These are phyloP conservation scores for Lachancea waltii DNA, from an alignment of 805 yeast genomes.

Conservation along the genomic window DNA sequence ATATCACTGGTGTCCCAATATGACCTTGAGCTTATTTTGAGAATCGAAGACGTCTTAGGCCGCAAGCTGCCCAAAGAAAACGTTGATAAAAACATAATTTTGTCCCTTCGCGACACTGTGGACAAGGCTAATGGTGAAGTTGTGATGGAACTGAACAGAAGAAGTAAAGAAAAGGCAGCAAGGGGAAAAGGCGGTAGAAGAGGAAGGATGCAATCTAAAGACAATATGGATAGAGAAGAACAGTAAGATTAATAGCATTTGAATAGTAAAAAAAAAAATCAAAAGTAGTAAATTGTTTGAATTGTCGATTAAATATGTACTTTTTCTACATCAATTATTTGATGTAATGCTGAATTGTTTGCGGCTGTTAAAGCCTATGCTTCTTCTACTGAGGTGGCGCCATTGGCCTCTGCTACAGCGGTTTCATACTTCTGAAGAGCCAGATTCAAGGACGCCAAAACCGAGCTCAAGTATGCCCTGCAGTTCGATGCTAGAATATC, in stretches of 20 bases:
- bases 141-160: constrained; percentile 61
- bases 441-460: constrained; percentile 38
- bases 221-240: constrained; percentile 44
- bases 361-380: neutral
- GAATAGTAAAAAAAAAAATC: too few relatives aligned
- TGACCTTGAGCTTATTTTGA: constrained; percentile 78
- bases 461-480: constrained; percentile 37
- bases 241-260: constrained; percentile 17
- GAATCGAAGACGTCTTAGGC: constrained; percentile 83
- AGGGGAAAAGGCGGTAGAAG: constrained; percentile 37
- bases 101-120: constrained; percentile 75
- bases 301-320: neutral
- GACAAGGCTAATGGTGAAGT: constrained; percentile 91
- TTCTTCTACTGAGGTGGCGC: neutral
- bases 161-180: constrained; percentile 49
- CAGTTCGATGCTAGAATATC: constrained; percentile 25
- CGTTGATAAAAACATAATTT: constrained; percentile 69
- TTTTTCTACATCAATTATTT: too few relatives aligned
- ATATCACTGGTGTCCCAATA: constrained; percentile 88
- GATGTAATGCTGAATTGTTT: too few relatives aligned
- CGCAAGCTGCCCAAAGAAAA: constrained; percentile 80
- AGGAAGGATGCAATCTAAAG: constrained; percentile 36
- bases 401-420: constrained; percentile 5
- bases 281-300: neutral
- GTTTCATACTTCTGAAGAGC: constrained; percentile 43